Percentiles rank a stretch among this genome's conserved stretches.
These are phyloP conservation scores for Gastrolobium bilobum DNA, from an alignment of 306 rosid species.

Conservation along the genomic window DNA sequence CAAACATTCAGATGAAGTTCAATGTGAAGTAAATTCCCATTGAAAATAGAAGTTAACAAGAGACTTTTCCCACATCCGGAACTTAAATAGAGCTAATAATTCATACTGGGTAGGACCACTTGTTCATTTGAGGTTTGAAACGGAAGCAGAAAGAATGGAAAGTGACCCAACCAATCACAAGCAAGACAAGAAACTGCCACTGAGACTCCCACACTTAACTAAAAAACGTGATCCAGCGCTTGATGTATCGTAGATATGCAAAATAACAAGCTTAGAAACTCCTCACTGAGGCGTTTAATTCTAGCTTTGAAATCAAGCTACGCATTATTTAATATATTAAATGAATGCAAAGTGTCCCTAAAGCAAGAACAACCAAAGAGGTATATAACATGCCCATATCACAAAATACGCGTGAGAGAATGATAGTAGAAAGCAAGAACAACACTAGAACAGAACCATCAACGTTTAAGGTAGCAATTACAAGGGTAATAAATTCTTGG, in stretches of 20 bases:
- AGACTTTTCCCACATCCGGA: background rate
- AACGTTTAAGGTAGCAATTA: no score
- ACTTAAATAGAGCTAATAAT: background rate
- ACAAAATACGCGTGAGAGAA: constrained; percentile 8
- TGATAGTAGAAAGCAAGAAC: background rate
- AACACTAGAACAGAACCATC: no score
- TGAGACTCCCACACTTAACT: background rate
- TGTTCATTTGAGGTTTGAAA: constrained; percentile 1
- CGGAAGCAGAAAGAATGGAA: background rate
- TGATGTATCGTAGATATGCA: background rate
- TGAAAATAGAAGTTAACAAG: background rate
- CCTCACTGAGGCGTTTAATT: background rate
- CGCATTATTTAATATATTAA: background rate
- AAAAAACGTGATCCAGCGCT: background rate
- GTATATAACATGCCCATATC: background rate
- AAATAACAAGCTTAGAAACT: constrained; percentile 19
- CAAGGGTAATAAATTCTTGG: background rate
- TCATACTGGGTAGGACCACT: background rate
- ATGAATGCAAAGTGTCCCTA: background rate
- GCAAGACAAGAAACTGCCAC: constrained; percentile 8
- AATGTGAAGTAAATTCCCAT: background rate
- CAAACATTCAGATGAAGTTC: background rate
- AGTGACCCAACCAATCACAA: background rate
- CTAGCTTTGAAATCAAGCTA: constrained; percentile 4
- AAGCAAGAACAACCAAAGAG: background rate